Evolutionary conservation across 257 asterid genomes (phyloP), one percentile per base, ranked within the genome.

Genomic region (Linaria vulgaris): DNA sequence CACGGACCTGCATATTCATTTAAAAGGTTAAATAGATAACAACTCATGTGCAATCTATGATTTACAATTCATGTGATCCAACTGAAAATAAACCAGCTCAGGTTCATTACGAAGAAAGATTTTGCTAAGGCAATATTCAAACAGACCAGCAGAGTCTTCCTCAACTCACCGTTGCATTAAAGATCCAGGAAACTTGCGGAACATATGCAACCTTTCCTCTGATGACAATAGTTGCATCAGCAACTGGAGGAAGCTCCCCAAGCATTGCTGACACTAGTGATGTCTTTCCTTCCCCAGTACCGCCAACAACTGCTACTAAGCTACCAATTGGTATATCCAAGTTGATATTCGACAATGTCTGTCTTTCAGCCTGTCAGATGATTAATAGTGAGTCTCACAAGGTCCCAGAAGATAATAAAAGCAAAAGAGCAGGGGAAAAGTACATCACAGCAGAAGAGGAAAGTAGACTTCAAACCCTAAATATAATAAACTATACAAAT

Each of bases 231-330:
- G 83, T 56, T 50, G 88, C 70, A 81, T 82, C 95, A 37, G 82
- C 74, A 67, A 82, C 73, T 51, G 95, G 52, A 61, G 98, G 96
- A 83, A 91, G 80, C 80, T 94, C 99, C 57, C 97, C 97, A 68
- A 94, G 97, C 94, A 94, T 90, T 77, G 97, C 97, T 43, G 99
- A 94, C 20, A 87, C 81, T 48, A 94, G 90, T 16, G 97, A 94
- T 45, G 99, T 94, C 79, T 94, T 94, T 77, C 99, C 99, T 80
- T 89, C 97, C 39, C 99, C 99, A 21, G 99, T 94, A 38, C 97
- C 51, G 59, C 97, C 99, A 56, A 94, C 99, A 67, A 94, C 68
- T 52, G 99, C 99, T 47, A 87, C 91, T 68, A 94, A 73, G 81
- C 96, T 87, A 64, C 97, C 97, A 38, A 79, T 59, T 52, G 95